A percentile compares a stretch with the other conserved stretches of the same genome.
These are phyloP conservation scores for Chlamydomonas sp. DNA, from an alignment of 139 green algal genomes.

Conservation along the genomic window DNA sequence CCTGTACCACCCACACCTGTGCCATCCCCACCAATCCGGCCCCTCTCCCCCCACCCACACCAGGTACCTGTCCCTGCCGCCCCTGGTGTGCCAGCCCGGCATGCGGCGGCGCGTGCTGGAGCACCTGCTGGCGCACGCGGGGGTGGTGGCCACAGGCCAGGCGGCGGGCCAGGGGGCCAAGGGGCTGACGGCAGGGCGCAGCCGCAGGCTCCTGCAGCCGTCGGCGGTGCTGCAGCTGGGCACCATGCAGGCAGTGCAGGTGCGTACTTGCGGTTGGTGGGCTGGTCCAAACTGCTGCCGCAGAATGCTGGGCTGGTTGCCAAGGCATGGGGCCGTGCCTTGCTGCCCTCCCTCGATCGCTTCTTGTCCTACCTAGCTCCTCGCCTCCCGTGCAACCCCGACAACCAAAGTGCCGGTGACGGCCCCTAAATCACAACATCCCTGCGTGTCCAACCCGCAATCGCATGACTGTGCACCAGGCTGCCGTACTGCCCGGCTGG, in stretches of 20 bases:
- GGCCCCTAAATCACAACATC: too few relatives aligned
- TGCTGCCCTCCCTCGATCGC: background rate
- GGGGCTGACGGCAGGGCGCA: background rate
- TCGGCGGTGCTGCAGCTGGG: slow-evolving; percentile 25
- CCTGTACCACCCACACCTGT: background rate
- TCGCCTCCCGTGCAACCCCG: background rate
- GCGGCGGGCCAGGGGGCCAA: background rate
- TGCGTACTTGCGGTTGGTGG: background rate
- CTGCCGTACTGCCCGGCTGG: background rate
- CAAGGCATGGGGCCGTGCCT: background rate
- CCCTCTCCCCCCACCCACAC: background rate
- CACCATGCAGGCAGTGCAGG: slow-evolving; percentile 24
- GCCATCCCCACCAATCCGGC: background rate
- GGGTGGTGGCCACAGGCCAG: background rate
- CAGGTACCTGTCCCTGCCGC: slow-evolving; percentile 34
- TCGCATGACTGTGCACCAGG: background rate
- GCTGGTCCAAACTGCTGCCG: background rate
- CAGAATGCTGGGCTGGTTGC: background rate
- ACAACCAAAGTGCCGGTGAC: background rate
- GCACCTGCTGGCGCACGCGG: slow-evolving; percentile 4
- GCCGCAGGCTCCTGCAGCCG: background rate
- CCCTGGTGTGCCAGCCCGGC: background rate
- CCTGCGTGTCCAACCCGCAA: background rate
- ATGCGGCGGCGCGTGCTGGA: background rate
- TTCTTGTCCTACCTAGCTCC: background rate